Percentiles rank a stretch among this genome's conserved stretches.
Evolutionary conservation across 2,329 filamentous ascomycete genomes (phyloP).

Genomic region (Nemania sp.): DNA sequence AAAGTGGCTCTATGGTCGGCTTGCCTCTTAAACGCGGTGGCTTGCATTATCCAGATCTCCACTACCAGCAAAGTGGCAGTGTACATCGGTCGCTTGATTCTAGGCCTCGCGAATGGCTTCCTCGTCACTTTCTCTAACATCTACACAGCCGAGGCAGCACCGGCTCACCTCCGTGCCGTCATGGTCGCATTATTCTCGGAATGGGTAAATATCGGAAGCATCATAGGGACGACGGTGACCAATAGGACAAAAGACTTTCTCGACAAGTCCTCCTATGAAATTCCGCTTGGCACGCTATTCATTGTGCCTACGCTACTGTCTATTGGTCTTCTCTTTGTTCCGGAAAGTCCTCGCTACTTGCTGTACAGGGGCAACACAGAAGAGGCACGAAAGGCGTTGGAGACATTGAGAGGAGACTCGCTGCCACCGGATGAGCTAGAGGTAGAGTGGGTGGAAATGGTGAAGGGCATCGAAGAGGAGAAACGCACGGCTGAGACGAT

Average conservation of each 20-base stretch:
- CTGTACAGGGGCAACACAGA: constrained; percentile 39
- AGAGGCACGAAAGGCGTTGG: constrained; percentile 37
- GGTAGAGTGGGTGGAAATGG: constrained; percentile 46
- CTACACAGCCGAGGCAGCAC: constrained; percentile 52
- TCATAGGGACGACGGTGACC: constrained; percentile 49
- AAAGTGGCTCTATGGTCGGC: constrained; percentile 51
- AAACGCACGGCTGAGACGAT: constrained; percentile 39
- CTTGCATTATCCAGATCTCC: constrained; percentile 49
- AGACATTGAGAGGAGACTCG: constrained; percentile 37
- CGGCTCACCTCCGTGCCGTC: constrained; percentile 52
- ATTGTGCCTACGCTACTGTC: constrained; percentile 52
- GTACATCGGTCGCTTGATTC: constrained; percentile 51
- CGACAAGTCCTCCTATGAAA: constrained; percentile 48
- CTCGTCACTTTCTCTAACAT: constrained; percentile 51
- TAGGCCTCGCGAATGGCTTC: constrained; percentile 49
- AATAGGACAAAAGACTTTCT: constrained; percentile 45
- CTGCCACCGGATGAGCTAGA: constrained; percentile 40
- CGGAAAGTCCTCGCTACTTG: constrained; percentile 51
- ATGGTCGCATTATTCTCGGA: constrained; percentile 52
- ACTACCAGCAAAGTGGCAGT: constrained; percentile 44
- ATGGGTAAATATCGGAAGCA: constrained; percentile 53
- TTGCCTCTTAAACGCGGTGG: constrained; percentile 48
- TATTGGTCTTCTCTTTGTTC: constrained; percentile 49
- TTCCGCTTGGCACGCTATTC: constrained; percentile 50
- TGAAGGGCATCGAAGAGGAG: constrained; percentile 44